phyloP scores from a whole-genome alignment of 2,329 filamentous ascomycete genomes.

The Fusarium zealandicum region DNA sequence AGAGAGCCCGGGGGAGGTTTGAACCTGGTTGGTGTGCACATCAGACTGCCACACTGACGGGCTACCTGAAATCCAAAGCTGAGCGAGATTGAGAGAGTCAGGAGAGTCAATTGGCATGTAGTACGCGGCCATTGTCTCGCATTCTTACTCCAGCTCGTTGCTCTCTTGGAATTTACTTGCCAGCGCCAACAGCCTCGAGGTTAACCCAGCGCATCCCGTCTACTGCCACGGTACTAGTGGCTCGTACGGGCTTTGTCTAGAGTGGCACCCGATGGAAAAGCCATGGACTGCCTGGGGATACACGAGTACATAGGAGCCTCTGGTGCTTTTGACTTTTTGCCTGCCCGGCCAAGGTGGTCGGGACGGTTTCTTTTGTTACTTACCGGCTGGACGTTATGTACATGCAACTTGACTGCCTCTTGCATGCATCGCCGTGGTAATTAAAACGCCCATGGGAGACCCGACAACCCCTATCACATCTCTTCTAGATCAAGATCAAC shows the following conservation, averaged over 20 bases:
- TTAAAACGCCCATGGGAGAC: no score
- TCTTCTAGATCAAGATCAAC: conserved; percentile 6
- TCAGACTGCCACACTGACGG: conserved; percentile 11
- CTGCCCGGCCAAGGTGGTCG: not conserved
- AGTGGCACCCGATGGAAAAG: conserved; percentile 1
- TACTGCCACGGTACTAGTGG: no score
- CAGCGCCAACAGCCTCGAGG: no score
- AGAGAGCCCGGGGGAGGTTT: not conserved
- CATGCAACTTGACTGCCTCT: no score
- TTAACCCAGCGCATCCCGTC: no score
- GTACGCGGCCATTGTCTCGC: not conserved
- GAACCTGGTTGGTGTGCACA: conserved; percentile 16
- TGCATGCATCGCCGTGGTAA: not conserved
- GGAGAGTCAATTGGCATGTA: not conserved
- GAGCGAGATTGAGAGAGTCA: conserved; percentile 8
- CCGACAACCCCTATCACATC: conserved; percentile 3
- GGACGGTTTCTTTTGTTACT: conserved; percentile 6
- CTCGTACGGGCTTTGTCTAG: no score
- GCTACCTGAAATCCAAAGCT: not conserved
- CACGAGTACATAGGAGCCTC: conserved; percentile 9
- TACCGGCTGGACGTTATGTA: no score
- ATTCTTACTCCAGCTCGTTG: not conserved
- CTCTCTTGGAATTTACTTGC: conserved; percentile 10
- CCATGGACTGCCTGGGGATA: conserved; percentile 14
- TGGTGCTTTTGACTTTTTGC: not conserved